Evolutionary conservation across 1,284 basidiomycete genomes (phyloP), one percentile per base, ranked within the genome.

Genomic region (Irpex sp.): DNA sequence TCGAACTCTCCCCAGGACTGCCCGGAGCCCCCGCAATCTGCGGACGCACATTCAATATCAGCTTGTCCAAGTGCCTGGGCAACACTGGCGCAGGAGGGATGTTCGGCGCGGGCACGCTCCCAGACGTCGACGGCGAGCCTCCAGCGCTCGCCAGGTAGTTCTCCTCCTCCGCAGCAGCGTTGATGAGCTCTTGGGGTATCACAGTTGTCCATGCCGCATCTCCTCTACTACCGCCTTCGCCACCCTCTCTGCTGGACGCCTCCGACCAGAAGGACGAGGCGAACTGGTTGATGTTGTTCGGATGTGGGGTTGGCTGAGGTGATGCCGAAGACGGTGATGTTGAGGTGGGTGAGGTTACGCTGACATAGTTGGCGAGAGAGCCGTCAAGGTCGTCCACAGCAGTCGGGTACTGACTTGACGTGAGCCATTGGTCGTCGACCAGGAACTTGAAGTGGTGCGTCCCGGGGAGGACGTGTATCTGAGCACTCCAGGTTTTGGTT

Each of bases 401-500:
- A 1, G 93, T 93, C 6, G 95, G 92, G 21, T 97, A 84, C 67
- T 95, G 89, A 62, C 89, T 83, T 4, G 88, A 83, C 11, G 89
- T 80, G 64, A 90, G 87, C 89, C 92, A 96, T 59, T 90, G 85
- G 64, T 94, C 92, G 76, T 99, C 97, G 64, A 99, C 94, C 68
- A 98, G 87, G 81, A 98, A 99, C 68, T 96, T 95, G 73, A 98
- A 85, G 65, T 97, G 93, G 74, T 99, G 96, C 1, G 96, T 96
- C 21, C 97, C 97, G 0, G 96, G 95, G 11, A 89, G 86, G 2
- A 97, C 84, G 15, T 78, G 66, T 49, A 91, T 81, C 63, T 77
- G 81, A 11, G 79, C 76, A 44, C 74, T 77, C 75, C 81, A 84
- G 7, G 73, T 74, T 62, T 76, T 75, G 49, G 77, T 76, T 36